Evolutionary conservation across 75 land plant species (phyloP), one percentile per base, ranked within the genome.

Genomic region (Cryptomeria japonica): DNA sequence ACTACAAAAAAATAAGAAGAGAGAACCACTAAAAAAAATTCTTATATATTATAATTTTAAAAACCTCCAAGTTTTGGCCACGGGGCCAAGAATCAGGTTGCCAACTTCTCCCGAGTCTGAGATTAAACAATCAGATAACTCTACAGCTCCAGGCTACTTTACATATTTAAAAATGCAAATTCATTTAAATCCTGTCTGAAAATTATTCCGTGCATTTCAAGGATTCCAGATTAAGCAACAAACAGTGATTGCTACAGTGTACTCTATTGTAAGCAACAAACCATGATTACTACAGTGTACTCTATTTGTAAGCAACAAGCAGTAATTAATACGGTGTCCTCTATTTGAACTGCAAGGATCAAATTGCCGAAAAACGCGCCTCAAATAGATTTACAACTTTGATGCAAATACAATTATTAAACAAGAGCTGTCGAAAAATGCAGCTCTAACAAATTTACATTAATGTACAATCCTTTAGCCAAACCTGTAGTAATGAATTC

Each of bases 401-500:
- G 9, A 14, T 13, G 13, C 39, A 78, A 36, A 39, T 39, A 5
- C 80, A 36, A 37, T 7, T 39, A 5, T 37, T 36, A 13, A 36
- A 36, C 0, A 78, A 51, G 53, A 12, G 53, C 53, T 51, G 15
- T 51, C 80, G 3, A 78, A 7, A 78, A 11, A 13, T 78, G 38
- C 39, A 78, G 80, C 39, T 36, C 41, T 15, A 78, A 78, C n/a
- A 36, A 78, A 78, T 78, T 78, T 36, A 36, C 34, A 37, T 32
- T 3, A 8, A 15, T 78, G 36, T 1, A 37, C 0, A 36, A 39
- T 16, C 16, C 3, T 14, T 36, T 9, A 36, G 19, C 41, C 34
- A 78, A 36, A 78, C 80, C 80, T 78, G 80, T 78, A 41, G 39
- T 78, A 78, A 39, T 78, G 80, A 22, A 78, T 78, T 39, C 39